Evolutionary conservation across 2,329 filamentous ascomycete species (phyloP).

Genomic region (Penicillium janthinellum): DNA sequence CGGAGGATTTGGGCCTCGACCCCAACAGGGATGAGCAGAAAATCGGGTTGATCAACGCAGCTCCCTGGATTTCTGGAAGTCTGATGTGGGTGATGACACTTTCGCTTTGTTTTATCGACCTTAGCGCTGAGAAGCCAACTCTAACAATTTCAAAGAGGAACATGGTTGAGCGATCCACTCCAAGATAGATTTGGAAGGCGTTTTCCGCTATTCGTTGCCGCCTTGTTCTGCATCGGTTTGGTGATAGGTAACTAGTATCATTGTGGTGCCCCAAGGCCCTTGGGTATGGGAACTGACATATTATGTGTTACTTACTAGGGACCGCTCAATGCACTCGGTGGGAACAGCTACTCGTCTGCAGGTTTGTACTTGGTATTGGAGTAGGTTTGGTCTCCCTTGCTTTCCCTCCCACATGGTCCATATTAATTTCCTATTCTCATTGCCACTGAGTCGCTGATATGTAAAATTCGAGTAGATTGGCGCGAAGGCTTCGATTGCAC

Average conservation of each 20-base stretch:
- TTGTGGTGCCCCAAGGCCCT: too few relatives aligned
- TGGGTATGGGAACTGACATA: too few relatives aligned
- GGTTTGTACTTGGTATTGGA: constrained; percentile 34
- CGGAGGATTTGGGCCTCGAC: not conserved
- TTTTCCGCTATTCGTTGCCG: constrained; percentile 43
- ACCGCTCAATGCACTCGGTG: constrained; percentile 21
- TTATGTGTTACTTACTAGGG: too few relatives aligned
- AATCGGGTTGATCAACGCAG: not conserved
- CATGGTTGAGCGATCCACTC: constrained; percentile 27
- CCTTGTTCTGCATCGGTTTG: constrained; percentile 21
- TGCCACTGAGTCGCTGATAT: too few relatives aligned
- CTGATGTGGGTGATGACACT: not conserved
- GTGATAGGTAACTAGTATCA: too few relatives aligned
- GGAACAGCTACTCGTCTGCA: constrained; percentile 30
- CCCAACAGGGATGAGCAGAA: not conserved
- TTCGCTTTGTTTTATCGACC: too few relatives aligned
- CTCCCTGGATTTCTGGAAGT: not conserved
- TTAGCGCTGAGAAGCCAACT: not conserved
- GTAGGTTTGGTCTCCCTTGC: constrained; percentile 1
- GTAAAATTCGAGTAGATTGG: constrained; percentile 17
- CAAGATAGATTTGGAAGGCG: constrained; percentile 31
- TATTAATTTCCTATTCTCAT: too few relatives aligned
- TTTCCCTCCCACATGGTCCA: too few relatives aligned
- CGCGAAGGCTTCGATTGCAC: constrained; percentile 28
- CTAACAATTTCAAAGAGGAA: not conserved